A percentile compares a stretch with the other conserved stretches of the same genome.
These are phyloP conservation scores for Penicillium paxilli DNA, from an alignment of 495 filamentous ascomycete species.

Conservation along the genomic window DNA sequence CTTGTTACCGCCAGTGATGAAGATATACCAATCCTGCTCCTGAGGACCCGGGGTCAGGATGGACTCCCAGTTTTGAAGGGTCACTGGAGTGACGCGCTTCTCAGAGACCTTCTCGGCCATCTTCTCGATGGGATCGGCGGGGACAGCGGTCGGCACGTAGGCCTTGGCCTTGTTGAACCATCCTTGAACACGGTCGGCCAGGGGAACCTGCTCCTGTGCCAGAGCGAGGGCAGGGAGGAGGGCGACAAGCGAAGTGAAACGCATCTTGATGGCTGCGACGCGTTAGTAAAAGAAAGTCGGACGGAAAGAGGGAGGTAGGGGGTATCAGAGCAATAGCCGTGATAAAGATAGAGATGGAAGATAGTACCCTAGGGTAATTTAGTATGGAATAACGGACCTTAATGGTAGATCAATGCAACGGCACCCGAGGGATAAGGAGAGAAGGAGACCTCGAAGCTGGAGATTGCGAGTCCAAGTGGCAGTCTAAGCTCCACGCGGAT, in stretches of 20 bases:
- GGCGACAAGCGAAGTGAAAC: constrained; percentile 60
- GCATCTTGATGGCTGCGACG: constrained; percentile 58
- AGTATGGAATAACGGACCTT: neutral
- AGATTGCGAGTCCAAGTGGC: neutral
- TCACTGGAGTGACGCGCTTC: constrained; percentile 61
- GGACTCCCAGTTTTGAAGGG: constrained; percentile 69
- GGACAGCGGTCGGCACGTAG: constrained; percentile 56
- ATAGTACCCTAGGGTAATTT: neutral
- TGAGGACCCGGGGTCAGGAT: constrained; percentile 63
- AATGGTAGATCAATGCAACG: constrained; percentile 8
- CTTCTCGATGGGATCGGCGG: constrained; percentile 50
- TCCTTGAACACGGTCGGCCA: constrained; percentile 65
- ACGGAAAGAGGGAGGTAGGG: constrained; percentile 13
- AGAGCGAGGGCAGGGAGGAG: constrained; percentile 70
- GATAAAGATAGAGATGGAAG: neutral
- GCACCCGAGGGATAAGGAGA: constrained; percentile 20
- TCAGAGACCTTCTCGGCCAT: constrained; percentile 53
- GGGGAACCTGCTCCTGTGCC: constrained; percentile 72
- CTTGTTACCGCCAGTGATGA: constrained; percentile 82
- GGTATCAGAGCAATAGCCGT: constrained; percentile 14
- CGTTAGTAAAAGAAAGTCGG: constrained; percentile 8
- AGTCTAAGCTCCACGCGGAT: neutral
- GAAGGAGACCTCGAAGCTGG: neutral
- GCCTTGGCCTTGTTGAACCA: constrained; percentile 63
- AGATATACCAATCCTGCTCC: constrained; percentile 78